Percentiles rank a stretch among this genome's conserved stretches.
phyloP scores from a whole-genome alignment of 2,329 filamentous ascomycete species.

The Colletotrichum tanaceti region DNA sequence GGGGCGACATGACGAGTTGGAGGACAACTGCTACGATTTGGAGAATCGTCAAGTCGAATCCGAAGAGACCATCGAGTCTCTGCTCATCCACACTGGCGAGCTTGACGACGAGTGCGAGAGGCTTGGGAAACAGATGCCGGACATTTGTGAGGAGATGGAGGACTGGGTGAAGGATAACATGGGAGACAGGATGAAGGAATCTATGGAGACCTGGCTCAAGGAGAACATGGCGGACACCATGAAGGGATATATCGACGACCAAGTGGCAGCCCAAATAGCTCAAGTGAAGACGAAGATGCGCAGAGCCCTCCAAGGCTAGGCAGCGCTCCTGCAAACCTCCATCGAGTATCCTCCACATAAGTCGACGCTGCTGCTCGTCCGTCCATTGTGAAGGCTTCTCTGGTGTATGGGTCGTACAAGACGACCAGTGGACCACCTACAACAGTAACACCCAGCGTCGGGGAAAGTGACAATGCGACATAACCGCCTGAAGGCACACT shows the following conservation, averaged over 20 bases:
- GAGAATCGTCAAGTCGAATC: constrained; percentile 13
- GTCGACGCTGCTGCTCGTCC: too few species aligned
- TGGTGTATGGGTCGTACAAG: too few species aligned
- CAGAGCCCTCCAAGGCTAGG: constrained; percentile 15
- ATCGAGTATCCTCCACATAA: background rate
- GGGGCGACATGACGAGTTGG: constrained; percentile 8
- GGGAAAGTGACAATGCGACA: too few species aligned
- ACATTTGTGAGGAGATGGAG: constrained; percentile 19
- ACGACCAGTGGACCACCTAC: too few species aligned
- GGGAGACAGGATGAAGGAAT: background rate
- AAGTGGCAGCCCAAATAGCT: constrained; percentile 17
- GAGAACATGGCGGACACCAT: constrained; percentile 26
- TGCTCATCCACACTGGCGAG: constrained; percentile 19
- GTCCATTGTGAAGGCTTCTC: too few species aligned
- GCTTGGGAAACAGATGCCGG: constrained; percentile 24
- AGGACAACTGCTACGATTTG: constrained; percentile 5
- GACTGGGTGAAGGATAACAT: background rate
- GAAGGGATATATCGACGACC: constrained; percentile 3
- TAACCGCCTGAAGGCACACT: too few species aligned
- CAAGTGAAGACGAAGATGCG: constrained; percentile 17
- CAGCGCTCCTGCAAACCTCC: background rate
- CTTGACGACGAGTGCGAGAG: constrained; percentile 25
- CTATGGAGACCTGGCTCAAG: constrained; percentile 1
- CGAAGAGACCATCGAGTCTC: constrained; percentile 13
- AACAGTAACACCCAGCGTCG: too few species aligned